Base-by-base conservation (phyloP, 495 filamentous ascomycete genomes). In the Hyphodiscus hymeniophilus region DNA sequence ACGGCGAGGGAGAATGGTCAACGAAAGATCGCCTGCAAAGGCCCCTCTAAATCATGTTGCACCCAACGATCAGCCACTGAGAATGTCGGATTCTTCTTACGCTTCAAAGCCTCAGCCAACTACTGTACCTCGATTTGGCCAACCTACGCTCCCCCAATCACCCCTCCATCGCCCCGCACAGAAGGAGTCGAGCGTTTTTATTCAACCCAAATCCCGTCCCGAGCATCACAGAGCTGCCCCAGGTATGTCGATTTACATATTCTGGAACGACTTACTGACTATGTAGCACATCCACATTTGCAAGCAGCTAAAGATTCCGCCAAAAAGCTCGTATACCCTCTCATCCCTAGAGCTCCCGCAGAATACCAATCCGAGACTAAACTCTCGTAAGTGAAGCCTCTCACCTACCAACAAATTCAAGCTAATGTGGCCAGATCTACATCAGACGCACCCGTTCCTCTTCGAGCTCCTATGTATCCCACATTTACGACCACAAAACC, bases 21-120 rank as follows among this genome's bases (percentile, higher is more conserved):
- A 61, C 31, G 58, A 61, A 47, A 38, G 55, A 48, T 53, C 52
- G 32, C 51, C 58, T 42, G 55, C 51, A 12, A 61, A 58, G 45
- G 47, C 42, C 8, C 51, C 54, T 20, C 26, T 60, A 18, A 30
- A 42, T 13, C 40, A 54, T 32, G 34, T 48, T 15, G 39, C 40
- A 7, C 22, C 41, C 7, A 53, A 55, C 32, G 50, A 58, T 7
- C 45, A 55, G 30, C 24, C 38, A 2, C 41, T 40, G 20, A 34
- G 31, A 40, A 15, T 12, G 18, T 0, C 45, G 5, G 40, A 46
- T 2, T 45, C 31, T 17, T 38, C 34, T 6, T 22, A 20, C 23
- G 7, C 42, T 7, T 51, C 23, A 3, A 56, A 57, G 21, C 24
- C 28, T 42, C 33, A 13, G 11, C 28, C 42, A 35, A 40, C 50